Conservation (phyloP, 1,139 yeast genomes). For the Kodamaea derodonti region DNA sequence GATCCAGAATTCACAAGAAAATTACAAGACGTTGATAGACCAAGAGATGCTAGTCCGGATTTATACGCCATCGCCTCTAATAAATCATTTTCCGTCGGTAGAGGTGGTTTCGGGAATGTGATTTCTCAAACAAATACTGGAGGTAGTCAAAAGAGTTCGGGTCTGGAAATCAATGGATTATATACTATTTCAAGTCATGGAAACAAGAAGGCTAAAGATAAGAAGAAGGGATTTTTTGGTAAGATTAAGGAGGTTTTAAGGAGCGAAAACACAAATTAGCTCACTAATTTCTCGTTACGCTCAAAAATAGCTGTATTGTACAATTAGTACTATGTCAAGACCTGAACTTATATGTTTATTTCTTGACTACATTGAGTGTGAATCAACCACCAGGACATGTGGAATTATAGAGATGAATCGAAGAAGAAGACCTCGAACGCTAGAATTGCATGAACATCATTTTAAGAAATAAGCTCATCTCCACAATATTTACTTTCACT, state of each 20-base stretch:
- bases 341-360: too few relatives aligned
- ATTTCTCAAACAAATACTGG: slow-evolving; percentile 18
- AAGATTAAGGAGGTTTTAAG: slow-evolving; percentile 30
- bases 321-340: too few relatives aligned
- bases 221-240: slow-evolving; percentile 25
- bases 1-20: slow-evolving; percentile 60
- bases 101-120: slow-evolving; percentile 52
- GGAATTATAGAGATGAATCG: too few relatives aligned
- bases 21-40: slow-evolving; percentile 64
- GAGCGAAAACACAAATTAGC: too few relatives aligned
- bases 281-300: too few relatives aligned
- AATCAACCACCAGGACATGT: too few relatives aligned
- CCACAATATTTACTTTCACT: too few relatives aligned
- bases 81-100: slow-evolving; percentile 39
- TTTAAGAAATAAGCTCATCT: too few relatives aligned
- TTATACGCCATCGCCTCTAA: slow-evolving; percentile 36
- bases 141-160: slow-evolving; percentile 7
- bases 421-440: too few relatives aligned
- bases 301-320: too few relatives aligned
- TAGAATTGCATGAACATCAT: too few relatives aligned
- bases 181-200: slow-evolving; percentile 16
- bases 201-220: slow-evolving; percentile 10
- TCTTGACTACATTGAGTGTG: too few relatives aligned
- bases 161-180: slow-evolving; percentile 11
- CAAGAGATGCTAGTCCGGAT: slow-evolving; percentile 20